A percentile compares a stretch with the other conserved stretches of the same genome.
Conservation (phyloP, 768 basidiomycete genomes). For the Termitomyces sp. region DNA sequence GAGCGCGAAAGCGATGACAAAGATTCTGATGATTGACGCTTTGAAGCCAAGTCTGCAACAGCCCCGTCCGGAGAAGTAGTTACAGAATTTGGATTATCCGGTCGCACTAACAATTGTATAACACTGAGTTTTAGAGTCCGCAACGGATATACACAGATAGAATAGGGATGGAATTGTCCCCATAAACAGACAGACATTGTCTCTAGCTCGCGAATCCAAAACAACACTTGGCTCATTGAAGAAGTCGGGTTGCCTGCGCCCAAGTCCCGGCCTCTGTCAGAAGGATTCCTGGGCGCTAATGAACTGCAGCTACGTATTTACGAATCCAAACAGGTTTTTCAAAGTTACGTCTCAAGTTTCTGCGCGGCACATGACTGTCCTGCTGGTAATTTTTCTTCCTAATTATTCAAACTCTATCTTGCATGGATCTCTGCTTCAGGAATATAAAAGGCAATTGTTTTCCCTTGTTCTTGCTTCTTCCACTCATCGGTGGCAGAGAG, state of each 20-base stretch:
- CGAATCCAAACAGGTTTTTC: neutral
- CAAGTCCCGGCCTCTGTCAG: conserved; percentile 69
- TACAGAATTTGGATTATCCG: neutral
- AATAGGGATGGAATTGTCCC: neutral
- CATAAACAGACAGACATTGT: neutral
- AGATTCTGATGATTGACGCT: conserved; percentile 24
- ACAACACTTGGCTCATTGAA: conserved; percentile 73
- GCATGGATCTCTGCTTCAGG: neutral
- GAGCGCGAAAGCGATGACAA: conserved; percentile 26
- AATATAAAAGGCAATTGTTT: neutral
- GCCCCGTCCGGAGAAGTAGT: neutral
- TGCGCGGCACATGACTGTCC: neutral
- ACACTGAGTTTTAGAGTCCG: neutral
- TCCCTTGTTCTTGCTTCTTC: neutral
- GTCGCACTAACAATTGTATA: neutral
- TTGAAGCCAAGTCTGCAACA: conserved; percentile 23
- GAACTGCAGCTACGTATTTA: neutral
- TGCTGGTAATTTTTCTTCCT: neutral
- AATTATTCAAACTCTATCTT: neutral
- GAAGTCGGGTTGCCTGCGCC: conserved; percentile 90
- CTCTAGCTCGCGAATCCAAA: neutral
- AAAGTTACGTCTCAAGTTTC: neutral
- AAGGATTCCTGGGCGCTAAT: neutral
- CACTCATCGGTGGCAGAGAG: neutral
- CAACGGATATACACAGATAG: neutral